A percentile compares a stretch with the other conserved stretches of the same genome.
Evolutionary conservation across 805 yeast species (phyloP).

Genomic region (Myxozyma geophila): DNA sequence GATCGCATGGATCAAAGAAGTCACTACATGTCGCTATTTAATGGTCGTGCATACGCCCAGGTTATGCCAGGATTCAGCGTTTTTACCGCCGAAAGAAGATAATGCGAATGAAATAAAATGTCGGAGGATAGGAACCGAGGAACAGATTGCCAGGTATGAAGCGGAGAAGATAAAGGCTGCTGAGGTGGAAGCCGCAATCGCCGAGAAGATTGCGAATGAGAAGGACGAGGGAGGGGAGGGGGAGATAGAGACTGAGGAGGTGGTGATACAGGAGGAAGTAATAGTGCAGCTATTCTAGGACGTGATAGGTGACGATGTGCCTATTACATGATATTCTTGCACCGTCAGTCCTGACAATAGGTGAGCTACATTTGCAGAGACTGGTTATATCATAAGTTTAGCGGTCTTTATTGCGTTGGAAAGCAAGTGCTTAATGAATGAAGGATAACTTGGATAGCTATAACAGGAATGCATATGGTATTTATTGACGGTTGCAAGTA

Average conservation of each 20-base stretch:
- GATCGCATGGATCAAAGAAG: constrained; percentile 54
- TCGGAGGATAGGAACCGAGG: constrained; percentile 26
- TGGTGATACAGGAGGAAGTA: neutral
- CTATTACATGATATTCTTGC: too few species aligned
- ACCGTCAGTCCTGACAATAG: too few species aligned
- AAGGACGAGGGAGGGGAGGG: neutral
- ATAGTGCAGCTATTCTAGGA: too few species aligned
- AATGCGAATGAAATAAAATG: constrained; percentile 42
- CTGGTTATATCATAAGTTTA: too few species aligned
- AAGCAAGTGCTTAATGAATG: too few species aligned
- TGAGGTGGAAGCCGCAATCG: constrained; percentile 21
- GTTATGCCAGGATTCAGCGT: constrained; percentile 52
- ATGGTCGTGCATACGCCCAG: constrained; percentile 56
- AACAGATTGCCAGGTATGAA: constrained; percentile 13
- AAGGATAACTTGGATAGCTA: too few species aligned
- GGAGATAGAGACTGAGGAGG: neutral
- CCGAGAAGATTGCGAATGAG: constrained; percentile 20
- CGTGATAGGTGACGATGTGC: too few species aligned
- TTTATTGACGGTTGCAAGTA: too few species aligned
- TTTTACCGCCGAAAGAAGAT: constrained; percentile 44
- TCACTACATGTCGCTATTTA: constrained; percentile 61
- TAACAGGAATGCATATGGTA: too few species aligned
- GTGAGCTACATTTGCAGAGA: too few species aligned
- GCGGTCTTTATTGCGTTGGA: too few species aligned
- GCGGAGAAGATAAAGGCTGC: constrained; percentile 15